phyloP scores from a whole-genome alignment of 345 rosid genomes.

The Gossypium mustelinum region DNA sequence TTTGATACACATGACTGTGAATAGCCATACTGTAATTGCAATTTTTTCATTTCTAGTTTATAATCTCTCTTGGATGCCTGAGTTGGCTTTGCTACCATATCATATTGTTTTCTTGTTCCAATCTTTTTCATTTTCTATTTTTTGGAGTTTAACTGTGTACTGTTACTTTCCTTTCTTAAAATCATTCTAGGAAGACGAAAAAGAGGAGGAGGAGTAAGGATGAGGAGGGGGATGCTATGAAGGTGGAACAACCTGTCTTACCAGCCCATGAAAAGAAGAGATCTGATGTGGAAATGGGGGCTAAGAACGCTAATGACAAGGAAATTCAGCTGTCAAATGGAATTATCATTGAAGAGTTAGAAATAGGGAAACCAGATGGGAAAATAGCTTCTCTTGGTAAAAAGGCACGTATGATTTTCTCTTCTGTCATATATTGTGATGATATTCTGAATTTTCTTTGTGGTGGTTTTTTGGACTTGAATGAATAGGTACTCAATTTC shows the following conservation, averaged over 20 bases:
- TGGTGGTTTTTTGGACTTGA: background rate
- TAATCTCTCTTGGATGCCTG: background rate
- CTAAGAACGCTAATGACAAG: slow-evolving; percentile 18
- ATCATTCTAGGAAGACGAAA: slow-evolving; percentile 28
- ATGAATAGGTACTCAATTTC: background rate
- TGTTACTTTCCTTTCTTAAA: slow-evolving; percentile 12
- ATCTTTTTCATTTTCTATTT: background rate
- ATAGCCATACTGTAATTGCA: background rate
- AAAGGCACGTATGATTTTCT: slow-evolving; percentile 31
- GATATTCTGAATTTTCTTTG: background rate
- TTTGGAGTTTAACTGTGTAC: slow-evolving; percentile 10
- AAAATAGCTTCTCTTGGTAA: slow-evolving; percentile 46
- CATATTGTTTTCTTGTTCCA: background rate
- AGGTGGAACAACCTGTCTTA: slow-evolving; percentile 7
- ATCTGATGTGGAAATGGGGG: background rate
- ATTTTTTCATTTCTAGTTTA: background rate
- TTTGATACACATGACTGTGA: background rate
- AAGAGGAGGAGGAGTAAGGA: slow-evolving; percentile 27
- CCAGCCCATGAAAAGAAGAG: background rate
- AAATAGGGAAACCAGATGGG: slow-evolving; percentile 38
- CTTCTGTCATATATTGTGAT: background rate
- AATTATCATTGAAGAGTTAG: slow-evolving; percentile 41
- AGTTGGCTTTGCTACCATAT: background rate
- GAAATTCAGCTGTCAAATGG: slow-evolving; percentile 30
- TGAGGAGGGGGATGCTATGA: slow-evolving; percentile 19